Conservation (phyloP, 164 flowering plant genomes). For the Cinnamomum micranthum region DNA sequence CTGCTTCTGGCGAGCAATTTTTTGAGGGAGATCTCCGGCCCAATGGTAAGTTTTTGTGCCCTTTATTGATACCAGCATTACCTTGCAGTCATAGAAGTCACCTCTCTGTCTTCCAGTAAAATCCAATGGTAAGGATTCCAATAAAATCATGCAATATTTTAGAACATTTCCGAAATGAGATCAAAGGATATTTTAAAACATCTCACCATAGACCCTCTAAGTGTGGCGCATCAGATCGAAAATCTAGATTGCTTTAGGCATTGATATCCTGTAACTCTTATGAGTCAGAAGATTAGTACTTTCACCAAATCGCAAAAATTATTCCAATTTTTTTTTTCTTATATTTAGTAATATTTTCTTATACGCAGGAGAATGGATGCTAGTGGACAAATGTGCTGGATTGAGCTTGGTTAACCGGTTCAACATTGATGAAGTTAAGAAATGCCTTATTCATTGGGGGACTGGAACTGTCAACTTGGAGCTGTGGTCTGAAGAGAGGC, state of each 20-base stretch:
- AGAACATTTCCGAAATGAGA: too few species aligned
- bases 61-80: background rate
- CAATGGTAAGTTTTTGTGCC: constrained; percentile 47
- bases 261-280: background rate
- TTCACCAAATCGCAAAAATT: too few species aligned
- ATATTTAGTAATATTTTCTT: background rate
- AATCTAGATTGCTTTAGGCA: background rate
- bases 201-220: too few species aligned
- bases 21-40: constrained; percentile 73
- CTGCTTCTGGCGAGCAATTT: constrained; percentile 60
- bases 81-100: background rate
- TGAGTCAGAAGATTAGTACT: background rate
- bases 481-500: constrained; percentile 86
- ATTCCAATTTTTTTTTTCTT: too few species aligned
- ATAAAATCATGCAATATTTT: too few species aligned
- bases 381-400: constrained; percentile 62
- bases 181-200: too few species aligned
- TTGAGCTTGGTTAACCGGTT: constrained; percentile 64
- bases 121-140: too few species aligned
- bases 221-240: too few species aligned
- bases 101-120: background rate
- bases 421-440: constrained; percentile 45
- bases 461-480: constrained; percentile 82
- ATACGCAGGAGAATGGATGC: constrained; percentile 83
- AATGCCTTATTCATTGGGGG: constrained; percentile 84